Evolutionary conservation across 805 yeast species (phyloP), one percentile per base, ranked within the genome.

Genomic region (Yamadazyma takamatsuzukensis): DNA sequence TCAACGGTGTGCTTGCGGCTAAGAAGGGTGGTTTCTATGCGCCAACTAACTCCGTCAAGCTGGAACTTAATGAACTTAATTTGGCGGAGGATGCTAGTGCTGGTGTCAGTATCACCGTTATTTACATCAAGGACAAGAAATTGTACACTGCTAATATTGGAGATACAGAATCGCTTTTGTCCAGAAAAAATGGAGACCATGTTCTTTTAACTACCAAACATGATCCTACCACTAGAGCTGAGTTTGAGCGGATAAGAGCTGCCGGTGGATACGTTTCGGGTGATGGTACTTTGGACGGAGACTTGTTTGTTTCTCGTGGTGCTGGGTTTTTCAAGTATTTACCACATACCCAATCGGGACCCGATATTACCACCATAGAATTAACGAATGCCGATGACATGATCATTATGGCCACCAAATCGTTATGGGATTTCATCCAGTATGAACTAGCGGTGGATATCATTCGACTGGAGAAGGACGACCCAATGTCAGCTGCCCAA

Each of bases 401-500:
- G 71, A 60, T 93, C 15, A 82, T 93, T 11, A 63, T 93, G 43
- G 97, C 94, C 9, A 81, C 93, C 2, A 76, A 76, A 39, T 83
- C 80, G 36, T 58, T 93, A 30, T 93, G 97, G 96, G 88, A 89
- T 38, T 76, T 70, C 47, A 72, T 93, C 41, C 76, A 88, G 6
- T 78, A 76, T 43, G 94, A 88, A 48, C 72, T 86, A 10, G 96
- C 95, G 0, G 95, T 89, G 21, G 98, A 93, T 58, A 78, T 93
- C 36, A 80, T 89, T 10, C 72, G 96, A 40, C 85, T 81, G 41
- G 85, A 81, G 48, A 78, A 77, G 47, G 78, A 78, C 13, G 86
- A 85, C 45, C 95, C 97, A 2, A 81, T 86, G 78, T 55, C 78
- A 16, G 97, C 97, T 1, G 97, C 98, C 0, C 94, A 87, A 47